Evolutionary conservation across 768 basidiomycete genomes (phyloP), one percentile per base, ranked within the genome.

Genomic region (Lactarius hengduanensis): DNA sequence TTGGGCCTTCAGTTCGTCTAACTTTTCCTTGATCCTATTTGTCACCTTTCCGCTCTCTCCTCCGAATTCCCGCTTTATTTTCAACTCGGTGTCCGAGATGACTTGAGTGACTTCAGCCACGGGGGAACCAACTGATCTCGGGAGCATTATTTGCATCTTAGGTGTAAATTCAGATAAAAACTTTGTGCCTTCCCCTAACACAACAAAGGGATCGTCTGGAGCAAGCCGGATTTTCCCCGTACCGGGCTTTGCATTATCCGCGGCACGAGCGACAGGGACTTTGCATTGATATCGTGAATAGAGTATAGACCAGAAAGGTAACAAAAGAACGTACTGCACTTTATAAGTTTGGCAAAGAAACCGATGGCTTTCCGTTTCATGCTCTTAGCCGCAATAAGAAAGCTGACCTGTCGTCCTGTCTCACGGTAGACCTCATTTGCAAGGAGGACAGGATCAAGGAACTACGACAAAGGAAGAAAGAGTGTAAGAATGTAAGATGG

Each of bases 261-360:
- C 90, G 57, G 97, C 96, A 65, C 97, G 90, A 41, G 86, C 85
- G 60, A 98, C 96, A 62, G 97, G 94, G 69, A 99, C 96, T 97
- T 63, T 41, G 32, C 15, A 16, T 36, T 28, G 18, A 20, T 7
- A 57, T 15, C 16, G 10, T 34, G 26, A 22, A 34, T 41, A 38
- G 41, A 43, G 63, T 26, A 45, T 30, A 41, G 15, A 28, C 13
- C 26, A 7, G 34, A 32, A 36, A 34, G 57, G 53, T 55, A n/a
- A 20, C 28, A 32, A 64, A 26, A 45, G 18, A 40, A 78, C 84
- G 73, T 76, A 98, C 96, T 98, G 73, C 90, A 91, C 57, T 89
- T 87, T 88, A 98, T 92, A 53, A 94, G 77, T 30, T 86, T 80
- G 8, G 90, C 87, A 72, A 92, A 92, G 71, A 87, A 86, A 68